These are phyloP conservation scores for Wickerhamiella brachini DNA, from an alignment of 805 yeast species.

Conservation along the genomic window DNA sequence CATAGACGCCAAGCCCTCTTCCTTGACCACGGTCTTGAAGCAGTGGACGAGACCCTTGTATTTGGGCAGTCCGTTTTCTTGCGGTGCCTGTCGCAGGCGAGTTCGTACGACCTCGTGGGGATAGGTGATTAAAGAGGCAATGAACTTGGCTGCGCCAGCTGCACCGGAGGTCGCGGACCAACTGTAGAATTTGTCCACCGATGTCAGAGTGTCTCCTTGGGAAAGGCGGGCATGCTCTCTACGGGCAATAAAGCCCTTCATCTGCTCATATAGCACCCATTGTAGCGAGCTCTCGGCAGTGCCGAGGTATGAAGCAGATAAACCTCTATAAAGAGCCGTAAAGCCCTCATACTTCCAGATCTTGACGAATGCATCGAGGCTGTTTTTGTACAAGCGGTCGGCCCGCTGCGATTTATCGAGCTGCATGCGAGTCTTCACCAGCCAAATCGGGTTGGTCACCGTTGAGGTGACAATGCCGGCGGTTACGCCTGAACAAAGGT, in stretches of 20 bases:
- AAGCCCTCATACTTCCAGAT: conserved; percentile 69
- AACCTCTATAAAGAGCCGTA: conserved; percentile 70
- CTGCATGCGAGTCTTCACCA: conserved; percentile 87
- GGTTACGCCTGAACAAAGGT: conserved; percentile 67
- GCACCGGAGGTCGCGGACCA: conserved; percentile 97
- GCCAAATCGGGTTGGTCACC: conserved; percentile 96
- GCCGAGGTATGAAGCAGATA: conserved; percentile 88
- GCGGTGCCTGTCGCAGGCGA: conserved; percentile 87
- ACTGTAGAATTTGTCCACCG: conserved; percentile 54
- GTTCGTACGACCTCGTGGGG: conserved; percentile 98
- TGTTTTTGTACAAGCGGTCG: conserved; percentile 55
- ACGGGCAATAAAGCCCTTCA: conserved; percentile 55
- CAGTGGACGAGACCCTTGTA: conserved; percentile 84
- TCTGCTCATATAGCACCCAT: conserved; percentile 94
- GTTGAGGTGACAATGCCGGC: conserved; percentile 95
- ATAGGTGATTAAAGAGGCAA: conserved; percentile 84
- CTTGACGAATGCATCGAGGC: conserved; percentile 67
- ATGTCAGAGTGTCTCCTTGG: conserved; percentile 26
- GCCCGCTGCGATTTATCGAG: conserved; percentile 46
- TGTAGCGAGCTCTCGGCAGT: conserved; percentile 86
- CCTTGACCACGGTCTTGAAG: conserved; percentile 69
- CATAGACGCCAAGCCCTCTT: conserved; percentile 86
- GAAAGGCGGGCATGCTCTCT: conserved; percentile 28
- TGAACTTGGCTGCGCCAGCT: conserved; percentile 90
- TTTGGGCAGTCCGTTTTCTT: conserved; percentile 63